Base-by-base conservation (phyloP, 192 early-diverging fungal species). In the Coemansia sp. region DNA sequence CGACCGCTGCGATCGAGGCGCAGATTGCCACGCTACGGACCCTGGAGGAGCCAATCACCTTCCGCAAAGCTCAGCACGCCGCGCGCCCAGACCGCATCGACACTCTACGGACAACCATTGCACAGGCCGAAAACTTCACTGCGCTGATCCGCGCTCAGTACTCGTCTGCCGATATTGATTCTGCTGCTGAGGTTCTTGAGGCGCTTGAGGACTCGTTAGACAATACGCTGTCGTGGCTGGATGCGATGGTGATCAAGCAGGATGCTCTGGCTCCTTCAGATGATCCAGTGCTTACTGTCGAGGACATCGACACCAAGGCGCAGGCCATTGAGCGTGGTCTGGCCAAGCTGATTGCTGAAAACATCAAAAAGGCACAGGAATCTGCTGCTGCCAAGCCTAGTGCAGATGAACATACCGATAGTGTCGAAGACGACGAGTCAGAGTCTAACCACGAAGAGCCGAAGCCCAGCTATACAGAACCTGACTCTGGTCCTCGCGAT, bases 281-380 rank as follows among this genome's bases (percentile, higher is more conserved):
- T 36, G 83, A 87, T 28, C 93, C 93, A 9, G 86, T 85, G 6
- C 82, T 95, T 21, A 64, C 79, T 5, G 78, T 83, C 1, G 63
- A 53, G 5, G 86, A 89, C 26, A 81, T 90, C 20, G 75, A 87
- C 53, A 37, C 72, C 49, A 84, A 82, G 44, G 69, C 70, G 6
- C 66, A 64, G 44, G 69, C 65, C 10, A 65, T 93, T 17, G 82
- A 87, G 57, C 72, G 69, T 1, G 82, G 75, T 37, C 69, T 87
- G 65, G 65, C 82, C 42, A 81, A 72, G 22, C 70, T 89, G 62
- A 69, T 86, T 40, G 78, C 68, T 59, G 87, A 85, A 70, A 88
- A 86, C 78, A 76, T 82, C 37, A 86, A 84, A 72, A 80, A 81
- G 47, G 42, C 67, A 69, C 82, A 80, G 56, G 23, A 60, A 12